phyloP scores from a whole-genome alignment of 768 basidiomycete genomes.

The Tricholoma sp. region DNA sequence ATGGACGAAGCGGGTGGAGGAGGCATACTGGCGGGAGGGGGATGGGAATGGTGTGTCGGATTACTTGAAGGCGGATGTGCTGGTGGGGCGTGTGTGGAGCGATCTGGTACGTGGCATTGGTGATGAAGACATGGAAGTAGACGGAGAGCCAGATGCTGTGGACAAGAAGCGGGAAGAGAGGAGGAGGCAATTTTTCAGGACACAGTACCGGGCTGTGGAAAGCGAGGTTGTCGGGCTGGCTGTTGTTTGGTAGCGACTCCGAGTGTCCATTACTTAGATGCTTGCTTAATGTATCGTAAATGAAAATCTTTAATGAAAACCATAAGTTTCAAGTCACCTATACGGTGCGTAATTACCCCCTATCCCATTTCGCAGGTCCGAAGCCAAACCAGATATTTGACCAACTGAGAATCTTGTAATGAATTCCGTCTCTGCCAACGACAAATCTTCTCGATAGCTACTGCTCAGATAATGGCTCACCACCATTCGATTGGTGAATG shows the following conservation, averaged over 20 bases:
- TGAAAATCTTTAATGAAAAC: too few species aligned
- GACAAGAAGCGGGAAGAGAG: conserved; percentile 30
- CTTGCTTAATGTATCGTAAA: too few species aligned
- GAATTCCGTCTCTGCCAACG: too few species aligned
- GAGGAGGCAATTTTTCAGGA: conserved; percentile 57
- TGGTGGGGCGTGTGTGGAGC: conserved; percentile 24
- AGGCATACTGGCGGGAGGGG: conserved; percentile 65
- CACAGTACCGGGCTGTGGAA: conserved; percentile 80
- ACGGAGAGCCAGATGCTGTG: background rate
- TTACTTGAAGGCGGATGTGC: conserved; percentile 27
- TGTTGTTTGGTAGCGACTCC: conserved; percentile 58
- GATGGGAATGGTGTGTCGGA: conserved; percentile 10
- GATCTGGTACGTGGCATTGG: conserved; percentile 23
- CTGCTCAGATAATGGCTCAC: too few species aligned
- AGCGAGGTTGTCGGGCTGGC: conserved; percentile 76
- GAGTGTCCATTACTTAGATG: background rate
- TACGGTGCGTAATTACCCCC: too few species aligned
- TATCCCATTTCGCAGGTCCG: too few species aligned
- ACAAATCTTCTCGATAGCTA: too few species aligned
- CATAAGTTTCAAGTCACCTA: too few species aligned
- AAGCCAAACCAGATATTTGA: too few species aligned
- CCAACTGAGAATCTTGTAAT: too few species aligned
- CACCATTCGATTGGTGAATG: too few species aligned
- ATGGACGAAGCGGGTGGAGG: conserved; percentile 80
- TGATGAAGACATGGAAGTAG: conserved; percentile 21